Base-by-base conservation (phyloP, 148 eudicot species). In the Salicornia ramosissima region DNA sequence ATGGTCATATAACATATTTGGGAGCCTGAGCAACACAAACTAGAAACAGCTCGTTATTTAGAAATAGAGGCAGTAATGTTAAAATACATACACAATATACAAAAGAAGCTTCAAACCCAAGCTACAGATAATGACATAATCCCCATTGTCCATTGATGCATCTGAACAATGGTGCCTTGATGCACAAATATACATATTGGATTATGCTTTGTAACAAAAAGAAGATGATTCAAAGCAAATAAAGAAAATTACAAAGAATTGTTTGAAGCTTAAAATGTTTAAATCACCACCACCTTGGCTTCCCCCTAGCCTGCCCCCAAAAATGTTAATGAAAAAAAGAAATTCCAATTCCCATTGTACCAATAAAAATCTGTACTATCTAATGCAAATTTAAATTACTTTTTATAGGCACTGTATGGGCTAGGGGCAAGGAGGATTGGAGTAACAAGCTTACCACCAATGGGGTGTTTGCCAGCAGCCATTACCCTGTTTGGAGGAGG, bases 381-480 rank as follows among this genome's bases (percentile, higher is more conserved):
- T 36, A 8, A n/a, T n/a, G 5, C 45, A 21, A 28, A 4, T 3
- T 40, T 24, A 10, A 14, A 21, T 55, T 56, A 64, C 15, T 61
- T 3, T 61, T 31, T 50, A 74, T 83, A 92, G 90, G 71, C 78
- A 53, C 74, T 88, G 55, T 83, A 93, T 33, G 80, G 82, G 19
- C 64, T 80, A 40, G 91, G 96, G 42, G 91, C 69, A 65, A 84
- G 90, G 75, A 90, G 78, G 80, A 90, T 90, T 0, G 92, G 90
- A 63, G 94, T 85, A 9, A 85, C 94, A 62, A 81, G 71, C 31
- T 80, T 90, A 74, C 96, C 95, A 39, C 89, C 96, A 25, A 78
- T 81, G 40, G 98, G 96, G 47, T 93, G 98, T 78, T 82, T 93
- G 82, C 98, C 98, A 7, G 94, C 94, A 66, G 91, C 98, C 42